Evolutionary conservation across 495 filamentous ascomycete species (phyloP).

Genomic region (Xylaria sp.): DNA sequence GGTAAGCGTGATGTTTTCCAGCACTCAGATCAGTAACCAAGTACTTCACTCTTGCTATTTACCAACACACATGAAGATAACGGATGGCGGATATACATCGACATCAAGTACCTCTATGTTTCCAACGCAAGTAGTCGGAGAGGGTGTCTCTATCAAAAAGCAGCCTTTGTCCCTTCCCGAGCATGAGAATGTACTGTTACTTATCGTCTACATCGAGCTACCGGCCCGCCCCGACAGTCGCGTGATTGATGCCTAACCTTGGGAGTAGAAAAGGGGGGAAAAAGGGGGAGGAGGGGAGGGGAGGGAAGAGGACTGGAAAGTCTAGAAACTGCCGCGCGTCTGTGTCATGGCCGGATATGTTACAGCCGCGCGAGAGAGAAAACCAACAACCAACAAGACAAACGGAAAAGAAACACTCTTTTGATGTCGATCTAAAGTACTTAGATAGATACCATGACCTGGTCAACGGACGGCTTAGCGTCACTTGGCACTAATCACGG

Average conservation of each 20-base stretch:
- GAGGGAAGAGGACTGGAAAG: background rate
- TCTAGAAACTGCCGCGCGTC: conserved; percentile 23
- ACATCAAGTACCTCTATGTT: background rate
- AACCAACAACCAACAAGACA: conserved; percentile 21
- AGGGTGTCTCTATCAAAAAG: conserved; percentile 19
- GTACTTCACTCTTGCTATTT: background rate
- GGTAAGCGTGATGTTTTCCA: background rate
- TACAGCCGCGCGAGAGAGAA: conserved; percentile 5
- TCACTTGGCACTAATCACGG: background rate
- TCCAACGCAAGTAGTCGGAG: background rate
- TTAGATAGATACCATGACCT: background rate
- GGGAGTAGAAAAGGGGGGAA: background rate
- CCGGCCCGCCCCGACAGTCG: background rate
- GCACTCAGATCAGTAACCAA: background rate
- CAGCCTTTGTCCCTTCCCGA: background rate
- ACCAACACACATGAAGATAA: background rate
- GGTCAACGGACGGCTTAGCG: background rate
- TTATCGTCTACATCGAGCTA: background rate
- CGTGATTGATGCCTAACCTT: conserved; percentile 6
- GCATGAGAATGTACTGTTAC: background rate
- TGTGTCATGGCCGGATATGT: background rate
- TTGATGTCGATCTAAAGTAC: background rate
- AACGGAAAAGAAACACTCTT: background rate
- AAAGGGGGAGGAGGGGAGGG: background rate
- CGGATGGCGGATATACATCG: background rate